These are phyloP conservation scores for Fusarium siculi DNA, from an alignment of 2,329 filamentous ascomycete species.

Conservation along the genomic window DNA sequence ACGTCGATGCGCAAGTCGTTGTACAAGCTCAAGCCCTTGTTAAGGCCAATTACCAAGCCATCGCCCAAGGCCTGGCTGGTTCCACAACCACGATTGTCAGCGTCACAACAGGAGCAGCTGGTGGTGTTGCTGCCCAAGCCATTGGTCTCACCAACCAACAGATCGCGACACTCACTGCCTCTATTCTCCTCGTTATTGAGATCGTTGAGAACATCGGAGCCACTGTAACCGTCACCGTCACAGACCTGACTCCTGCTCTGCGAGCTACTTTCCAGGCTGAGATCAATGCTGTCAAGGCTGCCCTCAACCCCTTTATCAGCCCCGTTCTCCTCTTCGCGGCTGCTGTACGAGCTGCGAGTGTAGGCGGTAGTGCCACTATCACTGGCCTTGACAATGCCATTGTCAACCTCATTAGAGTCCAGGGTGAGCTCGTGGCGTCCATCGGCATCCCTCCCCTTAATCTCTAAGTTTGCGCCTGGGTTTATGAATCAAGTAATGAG, in stretches of 20 bases:
- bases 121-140: not conserved
- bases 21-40: not conserved
- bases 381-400: not conserved
- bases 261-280: constrained; percentile 1
- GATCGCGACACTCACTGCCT: not conserved
- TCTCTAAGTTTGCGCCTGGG: not conserved
- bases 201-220: not conserved
- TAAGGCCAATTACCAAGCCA: constrained; percentile 4
- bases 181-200: not conserved
- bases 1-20: not conserved
- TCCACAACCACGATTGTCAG: constrained; percentile 3
- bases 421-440: accelerated
- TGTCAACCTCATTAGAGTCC: not conserved
- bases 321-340: not conserved
- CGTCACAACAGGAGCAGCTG: constrained; percentile 21
- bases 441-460: not conserved
- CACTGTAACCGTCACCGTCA: not conserved
- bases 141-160: not conserved
- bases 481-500: not conserved
- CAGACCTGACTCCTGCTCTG: constrained; percentile 2
- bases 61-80: not conserved
- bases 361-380: not conserved
- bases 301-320: constrained; percentile 7
- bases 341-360: not conserved
- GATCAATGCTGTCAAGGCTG: not conserved